Conservation (phyloP, 768 basidiomycete species). For the Amyloporia xantha region DNA sequence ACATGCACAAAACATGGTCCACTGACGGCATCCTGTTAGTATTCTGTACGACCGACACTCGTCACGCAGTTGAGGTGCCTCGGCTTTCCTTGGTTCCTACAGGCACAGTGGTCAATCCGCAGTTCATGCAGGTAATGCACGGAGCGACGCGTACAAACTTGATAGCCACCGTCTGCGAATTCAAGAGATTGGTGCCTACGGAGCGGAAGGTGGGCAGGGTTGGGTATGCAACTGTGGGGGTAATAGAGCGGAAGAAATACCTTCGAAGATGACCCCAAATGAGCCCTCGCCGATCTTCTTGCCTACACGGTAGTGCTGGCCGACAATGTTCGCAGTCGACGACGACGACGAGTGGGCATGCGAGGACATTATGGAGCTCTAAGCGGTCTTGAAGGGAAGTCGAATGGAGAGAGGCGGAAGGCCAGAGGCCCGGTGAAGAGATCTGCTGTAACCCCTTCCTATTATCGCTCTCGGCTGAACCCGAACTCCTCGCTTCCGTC, state of each 20-base stretch:
- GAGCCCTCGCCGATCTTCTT: slow-evolving; percentile 99
- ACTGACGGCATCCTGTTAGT: slow-evolving; percentile 76
- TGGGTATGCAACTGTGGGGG: not conserved
- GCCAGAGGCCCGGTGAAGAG: slow-evolving; percentile 2
- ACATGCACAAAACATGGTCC: slow-evolving; percentile 5
- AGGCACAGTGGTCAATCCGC: not conserved
- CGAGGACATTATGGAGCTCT: slow-evolving; percentile 22
- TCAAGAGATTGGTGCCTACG: slow-evolving; percentile 92
- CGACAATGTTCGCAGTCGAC: slow-evolving; percentile 74
- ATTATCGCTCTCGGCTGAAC: slow-evolving; percentile 3
- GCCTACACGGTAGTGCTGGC: slow-evolving; percentile 95
- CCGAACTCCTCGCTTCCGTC: slow-evolving; percentile 1
- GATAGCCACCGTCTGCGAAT: slow-evolving; percentile 98
- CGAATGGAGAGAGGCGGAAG: slow-evolving; percentile 10
- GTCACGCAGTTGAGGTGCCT: slow-evolving; percentile 95
- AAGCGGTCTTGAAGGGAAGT: slow-evolving; percentile 7
- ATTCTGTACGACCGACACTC: slow-evolving; percentile 98
- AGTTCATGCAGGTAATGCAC: not conserved
- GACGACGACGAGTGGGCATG: slow-evolving; percentile 41
- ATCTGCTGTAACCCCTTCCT: slow-evolving; percentile 2
- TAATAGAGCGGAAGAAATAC: slow-evolving; percentile 32
- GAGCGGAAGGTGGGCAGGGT: slow-evolving; percentile 1
- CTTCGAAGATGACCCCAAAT: slow-evolving; percentile 95
- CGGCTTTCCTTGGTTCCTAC: slow-evolving; percentile 89
- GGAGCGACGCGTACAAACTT: slow-evolving; percentile 80